Evolutionary conservation across 2,329 filamentous ascomycete genomes (phyloP).

Genomic region (Parafenestella ontariensis): DNA sequence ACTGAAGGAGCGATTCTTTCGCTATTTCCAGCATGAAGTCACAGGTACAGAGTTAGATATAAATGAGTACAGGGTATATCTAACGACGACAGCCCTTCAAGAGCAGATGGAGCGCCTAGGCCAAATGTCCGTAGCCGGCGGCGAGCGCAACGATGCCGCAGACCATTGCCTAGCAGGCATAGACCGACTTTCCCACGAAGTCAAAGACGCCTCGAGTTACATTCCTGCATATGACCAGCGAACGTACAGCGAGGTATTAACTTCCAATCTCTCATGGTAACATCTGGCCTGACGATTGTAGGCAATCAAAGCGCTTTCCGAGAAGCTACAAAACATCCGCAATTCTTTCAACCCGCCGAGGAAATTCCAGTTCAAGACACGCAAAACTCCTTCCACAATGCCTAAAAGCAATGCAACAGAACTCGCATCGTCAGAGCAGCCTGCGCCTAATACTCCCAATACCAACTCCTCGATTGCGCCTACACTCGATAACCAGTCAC

Average conservation of each 20-base stretch:
- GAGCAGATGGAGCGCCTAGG: constrained; percentile 75
- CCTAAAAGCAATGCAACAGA: constrained; percentile 65
- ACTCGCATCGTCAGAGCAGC: constrained; percentile 57
- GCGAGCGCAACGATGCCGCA: constrained; percentile 80
- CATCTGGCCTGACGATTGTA: constrained; percentile 47
- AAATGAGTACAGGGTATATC: not conserved
- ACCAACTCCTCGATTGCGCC: constrained; percentile 52
- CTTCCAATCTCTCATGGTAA: not conserved
- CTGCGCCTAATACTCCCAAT: constrained; percentile 47
- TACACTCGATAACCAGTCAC: constrained; percentile 46
- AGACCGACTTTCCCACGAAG: constrained; percentile 79
- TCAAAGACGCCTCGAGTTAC: constrained; percentile 81
- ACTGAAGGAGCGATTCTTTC: constrained; percentile 81
- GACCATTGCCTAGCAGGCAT: constrained; percentile 83
- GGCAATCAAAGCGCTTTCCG: constrained; percentile 80
- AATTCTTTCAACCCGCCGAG: constrained; percentile 71
- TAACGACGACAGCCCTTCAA: constrained; percentile 69
- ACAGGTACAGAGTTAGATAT: constrained; percentile 60
- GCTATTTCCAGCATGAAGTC: constrained; percentile 79
- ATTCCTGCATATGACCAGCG: constrained; percentile 90
- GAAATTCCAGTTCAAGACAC: constrained; percentile 81
- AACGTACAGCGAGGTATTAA: constrained; percentile 77
- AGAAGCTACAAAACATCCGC: constrained; percentile 76
- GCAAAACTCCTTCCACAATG: constrained; percentile 62
- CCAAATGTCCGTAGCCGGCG: constrained; percentile 67